Base-by-base conservation (phyloP, 2,329 filamentous ascomycete species). In the Dryadomyces quercus-mongolicae region DNA sequence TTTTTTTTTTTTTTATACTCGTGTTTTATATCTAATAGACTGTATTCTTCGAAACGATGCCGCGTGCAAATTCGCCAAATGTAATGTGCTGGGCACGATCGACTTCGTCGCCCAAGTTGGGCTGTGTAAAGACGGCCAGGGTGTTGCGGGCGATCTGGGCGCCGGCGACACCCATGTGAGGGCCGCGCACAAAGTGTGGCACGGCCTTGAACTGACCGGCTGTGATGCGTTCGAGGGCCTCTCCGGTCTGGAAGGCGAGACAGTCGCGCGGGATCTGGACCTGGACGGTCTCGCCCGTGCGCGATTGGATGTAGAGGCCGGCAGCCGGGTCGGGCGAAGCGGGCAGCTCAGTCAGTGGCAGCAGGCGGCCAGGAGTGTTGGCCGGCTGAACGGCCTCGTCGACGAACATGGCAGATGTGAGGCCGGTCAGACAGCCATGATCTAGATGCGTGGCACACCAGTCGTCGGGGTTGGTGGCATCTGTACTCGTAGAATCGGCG, bases 321-420 rank as follows among this genome's bases (percentile, higher is more conserved):
- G 92, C 87, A 13, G 80, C 78, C 4, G 90, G 82, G 64, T 97
- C 91, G 0, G 93, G 92, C 3, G 88, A 90, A 0, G 75, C 65
- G 1, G 81, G 67, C 0, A 96, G 78, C 69, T 96, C 92, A 0
- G 77, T 71, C 0, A 95, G 75, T 0, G 78, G 73, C 1, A 76
- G 60, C 9, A 72, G 67, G 1, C 15, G 18, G 0, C 34, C 15
- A 2, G 72, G 6, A 18, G 31, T 9, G n/a, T 6, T 9, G 43
- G 8, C 51, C 12, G 45, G 16, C 20, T 22, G 21, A 8, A 64
- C 63, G 1, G 66, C 70, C 70, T 97, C 92, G 64, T 97, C 89
- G 58, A 97, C 78, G 68, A 95, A 97, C 90, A 97, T 95, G 61
- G 92, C 91, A 2, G 86, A 92, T 0, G 93, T 98, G 38, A 98